Base-by-base conservation (phyloP, 306 rosid species). In the Luffa aegyptiaca region DNA sequence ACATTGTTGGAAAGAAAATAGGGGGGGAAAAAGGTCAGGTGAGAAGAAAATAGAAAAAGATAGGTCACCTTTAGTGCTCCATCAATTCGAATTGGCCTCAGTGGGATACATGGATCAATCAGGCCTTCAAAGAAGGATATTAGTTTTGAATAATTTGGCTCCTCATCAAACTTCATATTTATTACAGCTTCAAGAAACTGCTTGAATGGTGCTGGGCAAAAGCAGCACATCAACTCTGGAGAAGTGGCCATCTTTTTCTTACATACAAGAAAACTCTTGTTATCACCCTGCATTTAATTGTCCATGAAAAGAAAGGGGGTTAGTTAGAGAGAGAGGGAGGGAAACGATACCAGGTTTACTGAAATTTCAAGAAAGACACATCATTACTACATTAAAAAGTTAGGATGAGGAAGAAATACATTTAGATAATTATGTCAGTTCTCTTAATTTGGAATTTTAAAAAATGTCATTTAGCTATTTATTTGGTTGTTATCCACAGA, bases 161-260 rank as follows among this genome's bases (percentile, higher is more conserved):
- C 98, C 85, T 93, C 98, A 18, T 93, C 98, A 78, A 93, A 93
- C 87, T 82, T 92, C 98, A 93, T 92, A 81, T 84, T 88, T 71
- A 93, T 88, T 80, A 93, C 93, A 70, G 93, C 96, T 81, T 93
- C 98, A 66, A 93, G 92, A 86, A 93, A 93, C 82, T 83, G 96
- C 87, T 84, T 92, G 86, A 93, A 93, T 58, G 98, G 97, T 11
- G 96, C 81, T 4, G 98, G 98, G 82, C 93, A 90, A 83, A 86
- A 90, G 88, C 96, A 93, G 89, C 96, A 92, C 97, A 93, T 92
- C 85, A 89, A 66, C 87, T 93, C 98, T 5, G 98, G 90, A 31
- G 98, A 89, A 79, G 93, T 93, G 77, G 91, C 79, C 98, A 92
- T 93, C 84, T 93, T 93, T 85, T 93, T 93, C 92, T 93, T 93